Evolutionary conservation across 208 protist genomes (phyloP).

Genomic region (Trypanosoma congolense): DNA sequence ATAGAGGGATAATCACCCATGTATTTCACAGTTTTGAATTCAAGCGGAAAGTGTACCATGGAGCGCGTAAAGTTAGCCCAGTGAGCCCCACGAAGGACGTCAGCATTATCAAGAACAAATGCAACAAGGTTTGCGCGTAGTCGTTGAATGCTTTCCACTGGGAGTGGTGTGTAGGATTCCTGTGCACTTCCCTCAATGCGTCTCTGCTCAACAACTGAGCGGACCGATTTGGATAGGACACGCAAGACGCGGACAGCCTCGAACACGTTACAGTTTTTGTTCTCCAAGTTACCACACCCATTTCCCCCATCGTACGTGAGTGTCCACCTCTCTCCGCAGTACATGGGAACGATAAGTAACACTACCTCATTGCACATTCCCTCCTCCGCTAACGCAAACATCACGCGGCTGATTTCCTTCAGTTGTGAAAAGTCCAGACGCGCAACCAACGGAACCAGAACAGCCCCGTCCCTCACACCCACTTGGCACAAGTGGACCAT

Average conservation of each 20-base stretch:
- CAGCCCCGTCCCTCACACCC: conserved; percentile 46
- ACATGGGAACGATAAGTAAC: conserved; percentile 61
- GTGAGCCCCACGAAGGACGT: conserved; percentile 63
- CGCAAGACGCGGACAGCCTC: conserved; percentile 79
- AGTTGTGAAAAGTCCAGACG: conserved; percentile 58
- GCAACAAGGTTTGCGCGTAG: conserved; percentile 50
- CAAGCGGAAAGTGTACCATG: conserved; percentile 65
- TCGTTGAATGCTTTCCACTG: conserved; percentile 46
- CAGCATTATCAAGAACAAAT: conserved; percentile 70
- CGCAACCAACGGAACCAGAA: conserved; percentile 50
- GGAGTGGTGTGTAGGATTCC: conserved; percentile 21
- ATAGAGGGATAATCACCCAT: conserved; percentile 12
- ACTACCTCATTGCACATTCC: conserved; percentile 50
- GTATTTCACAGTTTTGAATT: conserved; percentile 25
- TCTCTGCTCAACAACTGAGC: conserved; percentile 38
- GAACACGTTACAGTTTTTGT: conserved; percentile 50
- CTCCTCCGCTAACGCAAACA: conserved; percentile 63
- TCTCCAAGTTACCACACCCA: conserved; percentile 5
- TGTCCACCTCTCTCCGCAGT: conserved; percentile 64
- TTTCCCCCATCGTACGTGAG: conserved; percentile 15
- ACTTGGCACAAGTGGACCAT: conserved; percentile 59
- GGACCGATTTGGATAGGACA: conserved; percentile 67
- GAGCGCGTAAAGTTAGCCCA: conserved; percentile 79
- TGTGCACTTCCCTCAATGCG: conserved; percentile 5
- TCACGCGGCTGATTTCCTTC: conserved; percentile 57